Conservation (phyloP, 1,139 yeast genomes). For the Eremothecium cymbalariae region DNA sequence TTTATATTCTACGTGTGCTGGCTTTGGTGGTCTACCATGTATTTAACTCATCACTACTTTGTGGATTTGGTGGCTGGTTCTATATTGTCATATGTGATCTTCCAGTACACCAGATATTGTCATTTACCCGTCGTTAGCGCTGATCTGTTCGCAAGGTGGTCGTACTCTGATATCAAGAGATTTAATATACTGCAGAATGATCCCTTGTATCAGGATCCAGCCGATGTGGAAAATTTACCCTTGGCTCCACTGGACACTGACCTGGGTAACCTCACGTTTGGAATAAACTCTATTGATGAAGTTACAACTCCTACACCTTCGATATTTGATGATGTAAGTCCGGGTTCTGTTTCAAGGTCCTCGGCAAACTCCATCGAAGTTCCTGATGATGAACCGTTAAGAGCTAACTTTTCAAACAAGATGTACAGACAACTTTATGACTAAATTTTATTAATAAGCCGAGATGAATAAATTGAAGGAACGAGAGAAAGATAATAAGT, state of each 20-base stretch:
- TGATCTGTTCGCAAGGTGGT: conserved; percentile 75
- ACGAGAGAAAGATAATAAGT: too few species aligned
- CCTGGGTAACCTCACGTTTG: conserved; percentile 11
- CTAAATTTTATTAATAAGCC: conserved; percentile 1
- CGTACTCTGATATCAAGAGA: conserved; percentile 42
- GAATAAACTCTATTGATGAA: conserved; percentile 19
- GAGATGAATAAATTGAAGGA: not conserved
- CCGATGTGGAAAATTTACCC: conserved; percentile 29
- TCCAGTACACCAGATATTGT: conserved; percentile 62
- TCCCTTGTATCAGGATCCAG: conserved; percentile 30
- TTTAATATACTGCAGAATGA: conserved; percentile 31
- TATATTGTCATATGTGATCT: conserved; percentile 59
- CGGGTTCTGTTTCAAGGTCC: conserved; percentile 24
- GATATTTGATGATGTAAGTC: conserved; percentile 22
- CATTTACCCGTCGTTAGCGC: conserved; percentile 63
- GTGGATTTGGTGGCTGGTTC: conserved; percentile 91
- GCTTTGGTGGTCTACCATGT: conserved; percentile 99
- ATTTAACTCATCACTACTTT: conserved; percentile 90
- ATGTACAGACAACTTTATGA: conserved; percentile 3
- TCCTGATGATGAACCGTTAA: conserved; percentile 4
- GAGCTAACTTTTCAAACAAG: conserved; percentile 2
- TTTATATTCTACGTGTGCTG: conserved; percentile 74
- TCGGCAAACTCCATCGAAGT: conserved; percentile 29
- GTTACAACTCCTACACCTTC: conserved; percentile 17
- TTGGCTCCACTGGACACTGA: conserved; percentile 20